phyloP scores from a whole-genome alignment of 345 rosid genomes.

The Citropsis articulata region DNA sequence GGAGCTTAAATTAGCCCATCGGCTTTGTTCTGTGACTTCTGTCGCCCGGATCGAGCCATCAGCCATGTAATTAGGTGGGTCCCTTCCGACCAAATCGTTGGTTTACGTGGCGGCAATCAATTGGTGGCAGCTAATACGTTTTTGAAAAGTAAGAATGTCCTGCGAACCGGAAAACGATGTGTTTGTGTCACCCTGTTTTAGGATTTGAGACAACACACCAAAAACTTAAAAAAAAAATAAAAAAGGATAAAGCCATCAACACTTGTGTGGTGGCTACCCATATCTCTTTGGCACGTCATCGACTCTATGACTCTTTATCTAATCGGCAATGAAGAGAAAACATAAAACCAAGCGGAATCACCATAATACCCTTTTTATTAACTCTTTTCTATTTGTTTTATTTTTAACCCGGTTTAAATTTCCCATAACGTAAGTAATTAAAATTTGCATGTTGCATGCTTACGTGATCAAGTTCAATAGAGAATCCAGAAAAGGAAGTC shows the following conservation, averaged over 20 bases:
- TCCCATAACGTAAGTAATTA: not conserved
- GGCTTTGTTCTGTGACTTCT: too few relatives aligned
- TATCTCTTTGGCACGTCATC: not conserved
- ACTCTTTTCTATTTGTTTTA: not conserved
- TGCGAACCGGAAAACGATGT: not conserved
- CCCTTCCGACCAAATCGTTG: not conserved
- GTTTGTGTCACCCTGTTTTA: not conserved
- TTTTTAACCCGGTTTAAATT: not conserved
- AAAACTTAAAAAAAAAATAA: not conserved
- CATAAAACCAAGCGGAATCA: not conserved
- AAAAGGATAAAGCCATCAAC: not conserved
- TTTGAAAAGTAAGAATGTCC: not conserved
- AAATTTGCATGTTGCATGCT: not conserved
- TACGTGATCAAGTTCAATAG: not conserved
- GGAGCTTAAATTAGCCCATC: not conserved
- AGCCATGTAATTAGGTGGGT: constrained; percentile 9
- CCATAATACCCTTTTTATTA: not conserved
- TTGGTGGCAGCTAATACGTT: not conserved
- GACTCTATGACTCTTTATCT: not conserved
- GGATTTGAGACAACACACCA: not conserved
- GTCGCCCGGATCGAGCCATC: constrained; percentile 2
- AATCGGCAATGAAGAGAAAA: not conserved
- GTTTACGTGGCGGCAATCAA: not conserved
- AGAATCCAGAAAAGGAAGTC: not conserved
- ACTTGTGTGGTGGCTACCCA: not conserved